phyloP scores from a whole-genome alignment of 73 alveolate species.

The Paramecium bursaria region DNA sequence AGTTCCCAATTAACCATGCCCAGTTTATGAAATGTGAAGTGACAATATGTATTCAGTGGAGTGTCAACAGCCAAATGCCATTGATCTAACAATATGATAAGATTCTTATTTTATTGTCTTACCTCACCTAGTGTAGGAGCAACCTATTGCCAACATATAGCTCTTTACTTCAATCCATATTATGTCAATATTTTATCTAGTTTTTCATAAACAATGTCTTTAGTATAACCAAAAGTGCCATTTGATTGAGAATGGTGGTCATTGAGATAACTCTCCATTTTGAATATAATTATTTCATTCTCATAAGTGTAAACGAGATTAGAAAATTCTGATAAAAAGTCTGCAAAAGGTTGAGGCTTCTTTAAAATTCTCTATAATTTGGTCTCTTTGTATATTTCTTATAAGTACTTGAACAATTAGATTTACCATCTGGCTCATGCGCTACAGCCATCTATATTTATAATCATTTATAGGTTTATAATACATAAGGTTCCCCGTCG shows the following conservation, averaged over 20 bases:
- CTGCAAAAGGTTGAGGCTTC: background rate
- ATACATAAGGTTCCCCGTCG: slow-evolving; percentile 1
- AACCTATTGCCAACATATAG: background rate
- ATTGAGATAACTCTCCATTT: slow-evolving; percentile 31
- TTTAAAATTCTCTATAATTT: background rate
- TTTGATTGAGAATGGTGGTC: background rate
- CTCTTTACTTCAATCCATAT: background rate
- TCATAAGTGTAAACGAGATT: background rate
- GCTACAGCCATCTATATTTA: slow-evolving; percentile 12
- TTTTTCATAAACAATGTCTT: background rate
- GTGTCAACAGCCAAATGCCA: slow-evolving; percentile 10
- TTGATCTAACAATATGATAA: slow-evolving; percentile 9
- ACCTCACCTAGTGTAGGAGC: slow-evolving; percentile 38
- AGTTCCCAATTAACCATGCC: slow-evolving; percentile 49
- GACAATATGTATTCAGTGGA: background rate
- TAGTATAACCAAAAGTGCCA: slow-evolving; percentile 1
- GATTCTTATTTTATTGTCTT: background rate
- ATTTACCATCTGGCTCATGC: slow-evolving; percentile 30
- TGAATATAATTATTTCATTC: slow-evolving; percentile 37
- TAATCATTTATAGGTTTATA: background rate
- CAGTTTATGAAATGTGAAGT: background rate
- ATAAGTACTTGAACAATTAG: slow-evolving; percentile 2
- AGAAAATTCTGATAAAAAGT: background rate
- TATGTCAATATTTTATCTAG: background rate
- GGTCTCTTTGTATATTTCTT: background rate